A percentile compares a stretch with the other conserved stretches of the same genome.
Evolutionary conservation across 768 basidiomycete genomes (phyloP).

Genomic region (Kwoniella shandongensis): DNA sequence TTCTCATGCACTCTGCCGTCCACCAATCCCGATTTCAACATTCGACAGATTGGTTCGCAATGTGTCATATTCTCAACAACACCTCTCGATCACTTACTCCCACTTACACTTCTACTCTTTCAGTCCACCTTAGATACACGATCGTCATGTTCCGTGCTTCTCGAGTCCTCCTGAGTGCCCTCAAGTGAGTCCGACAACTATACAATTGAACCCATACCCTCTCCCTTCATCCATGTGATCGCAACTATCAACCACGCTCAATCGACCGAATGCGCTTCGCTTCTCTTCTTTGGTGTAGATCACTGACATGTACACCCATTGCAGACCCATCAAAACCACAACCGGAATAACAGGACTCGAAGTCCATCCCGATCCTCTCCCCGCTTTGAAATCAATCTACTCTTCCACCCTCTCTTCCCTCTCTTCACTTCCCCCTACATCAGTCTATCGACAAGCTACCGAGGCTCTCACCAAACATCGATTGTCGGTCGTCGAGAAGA

Average conservation of each 20-base stretch:
- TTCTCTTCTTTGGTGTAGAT: not conserved
- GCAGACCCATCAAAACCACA: constrained; percentile 63
- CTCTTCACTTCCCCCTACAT: constrained; percentile 68
- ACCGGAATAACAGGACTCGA: constrained; percentile 82
- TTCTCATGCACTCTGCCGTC: not conserved
- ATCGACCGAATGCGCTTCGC: not conserved
- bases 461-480: constrained; percentile 73
- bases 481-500: constrained; percentile 68
- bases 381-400: constrained; percentile 73
- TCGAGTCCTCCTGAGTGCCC: constrained; percentile 23
- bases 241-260: not conserved
- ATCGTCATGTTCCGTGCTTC: constrained; percentile 34
- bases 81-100: not conserved
- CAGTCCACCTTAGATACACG: not conserved
- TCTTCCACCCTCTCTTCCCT: constrained; percentile 71
- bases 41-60: constrained; percentile 3
- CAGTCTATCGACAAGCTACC: constrained; percentile 84
- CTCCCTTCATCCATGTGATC: not conserved
- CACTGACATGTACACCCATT: constrained; percentile 6
- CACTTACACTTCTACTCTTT: not conserved
- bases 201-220: not conserved
- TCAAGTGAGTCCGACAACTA: constrained; percentile 20
- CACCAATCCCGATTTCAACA: constrained; percentile 17
- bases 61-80: too few species aligned
- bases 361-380: constrained; percentile 81